phyloP scores from a whole-genome alignment of 2,329 filamentous ascomycete species.

The Neonectria punicea region DNA sequence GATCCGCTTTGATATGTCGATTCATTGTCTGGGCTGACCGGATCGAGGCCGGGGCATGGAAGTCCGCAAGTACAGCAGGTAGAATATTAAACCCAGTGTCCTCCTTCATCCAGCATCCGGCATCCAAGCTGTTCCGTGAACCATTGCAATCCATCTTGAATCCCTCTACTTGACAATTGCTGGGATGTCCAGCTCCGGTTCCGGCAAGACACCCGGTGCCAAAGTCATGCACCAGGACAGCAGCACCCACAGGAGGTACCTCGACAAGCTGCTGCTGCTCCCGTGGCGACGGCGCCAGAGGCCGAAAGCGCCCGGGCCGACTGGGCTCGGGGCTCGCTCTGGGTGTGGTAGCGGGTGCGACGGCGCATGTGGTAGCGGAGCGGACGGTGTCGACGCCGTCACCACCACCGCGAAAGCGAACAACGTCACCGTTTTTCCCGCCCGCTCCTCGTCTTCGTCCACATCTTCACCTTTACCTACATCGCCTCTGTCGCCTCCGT shows the following conservation, averaged over 20 bases:
- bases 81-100: background rate
- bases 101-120: background rate
- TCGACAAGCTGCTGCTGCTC: slow-evolving; percentile 20
- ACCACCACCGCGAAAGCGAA: slow-evolving; percentile 12
- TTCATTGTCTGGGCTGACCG: slow-evolving; percentile 11
- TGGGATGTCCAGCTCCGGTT: slow-evolving; percentile 6
- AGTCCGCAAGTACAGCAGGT: slow-evolving; percentile 8
- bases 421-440: slow-evolving; percentile 40
- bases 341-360: background rate
- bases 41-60: slow-evolving; percentile 12
- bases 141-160: background rate
- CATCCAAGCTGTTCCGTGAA: too few relatives aligned
- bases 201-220: slow-evolving; percentile 33
- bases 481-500: slow-evolving; percentile 17
- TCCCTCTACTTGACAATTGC: background rate
- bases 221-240: slow-evolving; percentile 30
- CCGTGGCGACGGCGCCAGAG: slow-evolving; percentile 37
- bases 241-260: slow-evolving; percentile 22
- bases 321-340: background rate
- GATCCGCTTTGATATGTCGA: slow-evolving; percentile 12
- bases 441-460: slow-evolving; percentile 20
- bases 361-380: background rate
- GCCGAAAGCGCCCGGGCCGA: slow-evolving; percentile 43
- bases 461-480: background rate
- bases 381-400: slow-evolving; percentile 40